These are phyloP conservation scores for Aspergillus candidus DNA, from an alignment of 2,329 filamentous ascomycete species.

Conservation along the genomic window DNA sequence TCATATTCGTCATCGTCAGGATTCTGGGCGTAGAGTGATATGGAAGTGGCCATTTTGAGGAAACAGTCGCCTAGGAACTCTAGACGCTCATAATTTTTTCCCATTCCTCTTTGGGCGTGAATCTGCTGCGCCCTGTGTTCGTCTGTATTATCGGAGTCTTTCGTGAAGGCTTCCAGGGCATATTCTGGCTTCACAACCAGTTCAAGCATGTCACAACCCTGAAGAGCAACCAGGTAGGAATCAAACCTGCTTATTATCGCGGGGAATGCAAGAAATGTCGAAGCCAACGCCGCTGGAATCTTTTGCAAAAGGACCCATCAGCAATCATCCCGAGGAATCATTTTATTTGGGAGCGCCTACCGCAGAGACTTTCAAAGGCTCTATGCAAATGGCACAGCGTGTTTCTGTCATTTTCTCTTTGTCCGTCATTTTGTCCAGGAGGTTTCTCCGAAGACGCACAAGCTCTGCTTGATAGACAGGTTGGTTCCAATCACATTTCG, in stretches of 20 bases:
- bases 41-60: constrained; percentile 90
- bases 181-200: constrained; percentile 61
- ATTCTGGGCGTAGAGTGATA: constrained; percentile 71
- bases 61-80: constrained; percentile 93
- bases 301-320: constrained; percentile 26
- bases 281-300: constrained; percentile 64
- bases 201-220: constrained; percentile 62
- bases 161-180: constrained; percentile 84
- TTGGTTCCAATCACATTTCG: constrained; percentile 59
- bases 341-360: constrained; percentile 34
- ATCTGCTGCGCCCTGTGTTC: constrained; percentile 63
- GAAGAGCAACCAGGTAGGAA: constrained; percentile 69
- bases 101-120: constrained; percentile 79
- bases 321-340: too few relatives aligned
- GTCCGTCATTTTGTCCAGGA: constrained; percentile 62
- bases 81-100: constrained; percentile 86
- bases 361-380: constrained; percentile 69
- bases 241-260: constrained; percentile 81
- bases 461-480: constrained; percentile 73
- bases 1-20: constrained; percentile 76
- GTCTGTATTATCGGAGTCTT: constrained; percentile 79
- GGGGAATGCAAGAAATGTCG: constrained; percentile 70
- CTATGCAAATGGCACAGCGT: constrained; percentile 64
- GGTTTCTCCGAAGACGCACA: constrained; percentile 72
- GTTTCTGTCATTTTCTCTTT: constrained; percentile 42